phyloP scores from a whole-genome alignment of 2,329 filamentous ascomycete species.

The Endoconidiophora polonica region DNA sequence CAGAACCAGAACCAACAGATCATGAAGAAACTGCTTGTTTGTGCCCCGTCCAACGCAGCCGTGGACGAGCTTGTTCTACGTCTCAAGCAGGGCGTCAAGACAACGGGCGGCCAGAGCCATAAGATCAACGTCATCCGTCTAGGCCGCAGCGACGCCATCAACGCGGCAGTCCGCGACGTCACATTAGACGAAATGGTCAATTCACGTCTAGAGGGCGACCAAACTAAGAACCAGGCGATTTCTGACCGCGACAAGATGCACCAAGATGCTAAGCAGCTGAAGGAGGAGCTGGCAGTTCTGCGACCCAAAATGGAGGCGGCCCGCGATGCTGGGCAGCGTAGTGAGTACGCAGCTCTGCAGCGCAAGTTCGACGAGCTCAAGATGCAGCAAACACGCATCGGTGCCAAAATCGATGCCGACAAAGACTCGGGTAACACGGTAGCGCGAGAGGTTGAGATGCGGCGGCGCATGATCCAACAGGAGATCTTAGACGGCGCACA shows the following conservation, averaged over 20 bases:
- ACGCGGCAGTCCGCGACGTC: slow-evolving; percentile 72
- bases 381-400: slow-evolving; percentile 54
- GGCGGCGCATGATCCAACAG: slow-evolving; percentile 70
- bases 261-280: slow-evolving; percentile 46
- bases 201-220: slow-evolving; percentile 46
- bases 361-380: slow-evolving; percentile 65
- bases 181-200: slow-evolving; percentile 86
- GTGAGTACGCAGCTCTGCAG: slow-evolving; percentile 39
- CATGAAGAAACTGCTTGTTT: slow-evolving; percentile 77
- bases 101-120: slow-evolving; percentile 51
- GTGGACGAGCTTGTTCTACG: slow-evolving; percentile 92
- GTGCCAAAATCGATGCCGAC: slow-evolving; percentile 68
- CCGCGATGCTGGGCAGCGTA: slow-evolving; percentile 35
- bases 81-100: slow-evolving; percentile 74
- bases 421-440: slow-evolving; percentile 73
- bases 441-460: slow-evolving; percentile 71
- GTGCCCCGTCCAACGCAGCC: slow-evolving; percentile 95
- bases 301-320: slow-evolving; percentile 54
- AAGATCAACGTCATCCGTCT: slow-evolving; percentile 79
- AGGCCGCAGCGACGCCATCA: slow-evolving; percentile 84
- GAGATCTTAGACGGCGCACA: slow-evolving; percentile 81
- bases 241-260: slow-evolving; percentile 43
- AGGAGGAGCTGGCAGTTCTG: slow-evolving; percentile 54
- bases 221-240: slow-evolving; percentile 39
- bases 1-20: slow-evolving; percentile 3